A percentile compares a stretch with the other conserved stretches of the same genome.
phyloP scores from a whole-genome alignment of 2,329 filamentous ascomycete genomes.

The Fusarium phyllophilum region DNA sequence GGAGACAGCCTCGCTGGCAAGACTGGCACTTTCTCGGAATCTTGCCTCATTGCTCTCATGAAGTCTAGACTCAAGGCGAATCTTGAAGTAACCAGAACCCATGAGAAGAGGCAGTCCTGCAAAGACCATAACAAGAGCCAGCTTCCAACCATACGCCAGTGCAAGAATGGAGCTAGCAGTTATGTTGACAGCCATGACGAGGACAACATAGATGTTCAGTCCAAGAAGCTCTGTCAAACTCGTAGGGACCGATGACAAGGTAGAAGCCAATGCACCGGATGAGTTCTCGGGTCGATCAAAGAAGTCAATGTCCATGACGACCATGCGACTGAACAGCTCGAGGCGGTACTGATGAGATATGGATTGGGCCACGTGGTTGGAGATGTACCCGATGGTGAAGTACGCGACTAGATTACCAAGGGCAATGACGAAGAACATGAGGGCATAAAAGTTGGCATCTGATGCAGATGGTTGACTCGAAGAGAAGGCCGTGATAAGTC shows the following conservation, averaged over 20 bases:
- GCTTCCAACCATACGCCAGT: slow-evolving; percentile 56
- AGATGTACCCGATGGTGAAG: slow-evolving; percentile 28
- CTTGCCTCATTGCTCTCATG: slow-evolving; percentile 50
- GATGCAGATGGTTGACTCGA: slow-evolving; percentile 6
- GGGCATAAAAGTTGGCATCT: slow-evolving; percentile 50
- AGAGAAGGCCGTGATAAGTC: slow-evolving; percentile 44
- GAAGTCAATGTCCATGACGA: slow-evolving; percentile 55
- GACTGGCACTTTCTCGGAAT: slow-evolving; percentile 54
- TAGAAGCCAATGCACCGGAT: slow-evolving; percentile 47
- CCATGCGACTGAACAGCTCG: slow-evolving; percentile 44
- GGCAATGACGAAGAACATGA: slow-evolving; percentile 46
- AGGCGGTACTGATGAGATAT: slow-evolving; percentile 42
- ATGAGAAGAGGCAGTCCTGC: slow-evolving; percentile 55
- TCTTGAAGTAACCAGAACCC: slow-evolving; percentile 52
- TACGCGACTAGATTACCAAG: slow-evolving; percentile 38
- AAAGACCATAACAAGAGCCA: slow-evolving; percentile 56
- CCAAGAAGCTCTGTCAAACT: slow-evolving; percentile 59
- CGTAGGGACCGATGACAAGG: slow-evolving; percentile 48
- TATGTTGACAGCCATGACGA: slow-evolving; percentile 55
- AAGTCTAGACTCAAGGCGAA: slow-evolving; percentile 55
- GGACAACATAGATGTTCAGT: slow-evolving; percentile 54
- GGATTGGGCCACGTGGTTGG: slow-evolving; percentile 32
- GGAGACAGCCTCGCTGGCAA: slow-evolving; percentile 58
- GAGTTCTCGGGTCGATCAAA: slow-evolving; percentile 49
- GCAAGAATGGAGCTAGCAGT: slow-evolving; percentile 52